Percentiles rank a stretch among this genome's conserved stretches.
phyloP scores from a whole-genome alignment of 2,329 filamentous ascomycete species.

The Neospermospora avenae region DNA sequence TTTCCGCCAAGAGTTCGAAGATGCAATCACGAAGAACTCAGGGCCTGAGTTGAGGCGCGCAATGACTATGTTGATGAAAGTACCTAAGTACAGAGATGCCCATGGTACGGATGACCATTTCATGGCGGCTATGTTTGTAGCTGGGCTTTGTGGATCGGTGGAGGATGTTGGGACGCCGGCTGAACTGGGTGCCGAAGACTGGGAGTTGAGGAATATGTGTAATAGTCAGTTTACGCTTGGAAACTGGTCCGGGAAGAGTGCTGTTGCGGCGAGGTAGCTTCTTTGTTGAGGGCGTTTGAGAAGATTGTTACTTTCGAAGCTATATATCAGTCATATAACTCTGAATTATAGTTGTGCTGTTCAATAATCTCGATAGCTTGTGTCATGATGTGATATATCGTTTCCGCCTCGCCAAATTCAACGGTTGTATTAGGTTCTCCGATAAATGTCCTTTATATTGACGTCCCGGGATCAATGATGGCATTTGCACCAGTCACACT shows the following conservation, averaged over 20 bases:
- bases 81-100: constrained; percentile 61
- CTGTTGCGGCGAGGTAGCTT: neutral
- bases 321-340: no score
- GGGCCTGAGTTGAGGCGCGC: constrained; percentile 53
- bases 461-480: constrained; percentile 46
- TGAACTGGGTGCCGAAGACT: constrained; percentile 55
- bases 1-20: constrained; percentile 63
- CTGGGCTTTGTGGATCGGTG: constrained; percentile 50
- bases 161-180: constrained; percentile 44
- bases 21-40: constrained; percentile 51
- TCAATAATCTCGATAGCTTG: no score
- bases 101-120: constrained; percentile 71
- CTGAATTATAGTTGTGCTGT: neutral
- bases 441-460: constrained; percentile 14
- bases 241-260: constrained; percentile 38
- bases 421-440: neutral
- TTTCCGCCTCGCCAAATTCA: neutral
- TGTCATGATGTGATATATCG: neutral
- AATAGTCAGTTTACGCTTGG: constrained; percentile 29
- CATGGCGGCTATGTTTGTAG: constrained; percentile 62
- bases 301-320: no score
- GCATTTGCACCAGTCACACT: constrained; percentile 52
- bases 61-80: constrained; percentile 64
- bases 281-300: no score
- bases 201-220: constrained; percentile 49